These are phyloP conservation scores for Cryptomeria japonica DNA, from an alignment of 75 land plant species.

Conservation along the genomic window DNA sequence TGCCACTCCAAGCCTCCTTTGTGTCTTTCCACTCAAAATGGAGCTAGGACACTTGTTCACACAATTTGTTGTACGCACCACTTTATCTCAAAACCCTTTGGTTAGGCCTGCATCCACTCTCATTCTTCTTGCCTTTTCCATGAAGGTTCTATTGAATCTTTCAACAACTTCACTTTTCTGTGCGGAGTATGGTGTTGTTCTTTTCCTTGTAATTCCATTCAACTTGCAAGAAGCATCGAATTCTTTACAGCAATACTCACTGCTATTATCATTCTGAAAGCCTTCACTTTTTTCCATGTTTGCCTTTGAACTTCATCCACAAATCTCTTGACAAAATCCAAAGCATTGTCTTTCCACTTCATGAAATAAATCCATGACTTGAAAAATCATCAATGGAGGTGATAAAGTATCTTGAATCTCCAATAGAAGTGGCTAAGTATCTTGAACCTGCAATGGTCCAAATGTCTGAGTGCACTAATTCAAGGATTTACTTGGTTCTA, in stretches of 20 bases:
- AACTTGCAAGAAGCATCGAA: too few relatives aligned
- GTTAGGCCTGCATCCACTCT: background rate
- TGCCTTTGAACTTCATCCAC: background rate
- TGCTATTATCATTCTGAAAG: background rate
- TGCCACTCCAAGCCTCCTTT: background rate
- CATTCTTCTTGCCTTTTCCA: background rate
- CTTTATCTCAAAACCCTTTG: background rate
- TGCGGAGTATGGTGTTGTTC: too few relatives aligned
- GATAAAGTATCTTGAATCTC: background rate
- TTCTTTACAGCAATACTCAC: conserved; percentile 5
- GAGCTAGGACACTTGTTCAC: background rate
- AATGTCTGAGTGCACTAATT: background rate
- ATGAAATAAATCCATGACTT: background rate
- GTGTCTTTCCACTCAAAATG: background rate
- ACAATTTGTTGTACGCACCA: background rate
- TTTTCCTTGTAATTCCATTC: too few relatives aligned
- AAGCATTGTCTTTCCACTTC: background rate
- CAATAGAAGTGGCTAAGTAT: too few relatives aligned
- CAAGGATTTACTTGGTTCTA: background rate
- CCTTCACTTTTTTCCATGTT: background rate
- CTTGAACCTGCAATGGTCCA: too few relatives aligned
- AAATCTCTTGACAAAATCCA: background rate
- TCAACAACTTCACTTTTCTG: background rate
- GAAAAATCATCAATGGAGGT: background rate
- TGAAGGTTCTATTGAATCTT: background rate